Percentiles rank a stretch among this genome's conserved stretches.
Evolutionary conservation across 768 basidiomycete genomes (phyloP).

Genomic region (Lactifluus pinguis): DNA sequence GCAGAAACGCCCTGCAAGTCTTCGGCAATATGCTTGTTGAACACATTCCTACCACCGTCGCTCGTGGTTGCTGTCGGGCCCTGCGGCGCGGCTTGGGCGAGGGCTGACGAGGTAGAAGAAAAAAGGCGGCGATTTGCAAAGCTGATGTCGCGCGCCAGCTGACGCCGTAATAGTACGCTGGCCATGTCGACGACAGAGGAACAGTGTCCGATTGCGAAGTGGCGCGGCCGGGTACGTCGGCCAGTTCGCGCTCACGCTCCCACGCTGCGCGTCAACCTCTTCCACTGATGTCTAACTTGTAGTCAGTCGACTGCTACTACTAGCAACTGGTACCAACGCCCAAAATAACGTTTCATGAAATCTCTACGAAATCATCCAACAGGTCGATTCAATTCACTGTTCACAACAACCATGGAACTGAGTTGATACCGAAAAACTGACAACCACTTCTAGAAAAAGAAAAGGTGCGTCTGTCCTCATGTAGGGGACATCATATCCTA

Average conservation of each 20-base stretch:
- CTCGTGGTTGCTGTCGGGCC: constrained; percentile 24
- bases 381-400: background rate
- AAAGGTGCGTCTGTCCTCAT: too few relatives aligned
- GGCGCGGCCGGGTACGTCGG: background rate
- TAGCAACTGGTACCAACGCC: too few relatives aligned
- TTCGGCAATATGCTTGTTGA: constrained; percentile 70
- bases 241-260: background rate
- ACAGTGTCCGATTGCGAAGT: background rate
- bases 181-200: constrained; percentile 44
- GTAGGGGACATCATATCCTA: too few relatives aligned
- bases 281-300: background rate
- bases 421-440: too few relatives aligned
- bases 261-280: background rate
- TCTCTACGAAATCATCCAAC: background rate
- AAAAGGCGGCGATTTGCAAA: constrained; percentile 23
- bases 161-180: constrained; percentile 54
- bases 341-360: background rate
- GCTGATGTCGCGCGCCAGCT: constrained; percentile 36
- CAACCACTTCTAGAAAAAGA: too few relatives aligned
- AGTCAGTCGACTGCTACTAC: too few relatives aligned
- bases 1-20: constrained; percentile 77
- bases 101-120: constrained; percentile 30
- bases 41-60: constrained; percentile 36
- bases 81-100: constrained; percentile 24
- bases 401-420: too few relatives aligned